These are phyloP conservation scores for Chytridiales sp. DNA, from an alignment of 371 early-diverging fungal species.

Conservation along the genomic window DNA sequence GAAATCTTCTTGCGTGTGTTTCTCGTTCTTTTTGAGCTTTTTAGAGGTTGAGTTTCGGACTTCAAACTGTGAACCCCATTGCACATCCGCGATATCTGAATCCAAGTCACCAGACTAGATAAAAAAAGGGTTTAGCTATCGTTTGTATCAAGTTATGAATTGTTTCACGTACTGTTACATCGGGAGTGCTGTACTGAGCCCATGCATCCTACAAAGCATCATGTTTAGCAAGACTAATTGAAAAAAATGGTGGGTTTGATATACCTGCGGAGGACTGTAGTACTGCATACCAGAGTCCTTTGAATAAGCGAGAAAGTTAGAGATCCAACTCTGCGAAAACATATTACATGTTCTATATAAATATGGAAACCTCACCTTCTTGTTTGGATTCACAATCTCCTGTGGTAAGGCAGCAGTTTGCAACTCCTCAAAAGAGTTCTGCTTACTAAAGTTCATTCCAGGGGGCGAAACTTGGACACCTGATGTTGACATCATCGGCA, in stretches of 20 bases:
- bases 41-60: too few species aligned
- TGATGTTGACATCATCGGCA: slow-evolving; percentile 11
- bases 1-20: too few species aligned
- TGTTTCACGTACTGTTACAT: slow-evolving; percentile 11
- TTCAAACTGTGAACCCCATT: too few species aligned
- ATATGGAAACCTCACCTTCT: too few species aligned
- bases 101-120: too few species aligned
- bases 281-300: slow-evolving; percentile 13
- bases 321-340: too few species aligned
- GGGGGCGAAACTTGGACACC: slow-evolving; percentile 18
- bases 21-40: too few species aligned
- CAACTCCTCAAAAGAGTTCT: background rate
- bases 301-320: too few species aligned
- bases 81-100: too few species aligned
- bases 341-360: too few species aligned
- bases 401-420: background rate
- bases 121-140: too few species aligned
- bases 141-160: too few species aligned
- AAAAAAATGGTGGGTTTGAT: background rate
- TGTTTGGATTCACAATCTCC: background rate
- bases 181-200: slow-evolving; percentile 18
- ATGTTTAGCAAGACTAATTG: background rate
- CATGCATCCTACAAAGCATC: slow-evolving; percentile 7
- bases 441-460: background rate
- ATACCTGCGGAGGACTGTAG: slow-evolving; percentile 14